Percentiles rank a stretch among this genome's conserved stretches.
These are phyloP conservation scores for Parvularia atlantis DNA, from an alignment of 78 protist species.

Conservation along the genomic window DNA sequence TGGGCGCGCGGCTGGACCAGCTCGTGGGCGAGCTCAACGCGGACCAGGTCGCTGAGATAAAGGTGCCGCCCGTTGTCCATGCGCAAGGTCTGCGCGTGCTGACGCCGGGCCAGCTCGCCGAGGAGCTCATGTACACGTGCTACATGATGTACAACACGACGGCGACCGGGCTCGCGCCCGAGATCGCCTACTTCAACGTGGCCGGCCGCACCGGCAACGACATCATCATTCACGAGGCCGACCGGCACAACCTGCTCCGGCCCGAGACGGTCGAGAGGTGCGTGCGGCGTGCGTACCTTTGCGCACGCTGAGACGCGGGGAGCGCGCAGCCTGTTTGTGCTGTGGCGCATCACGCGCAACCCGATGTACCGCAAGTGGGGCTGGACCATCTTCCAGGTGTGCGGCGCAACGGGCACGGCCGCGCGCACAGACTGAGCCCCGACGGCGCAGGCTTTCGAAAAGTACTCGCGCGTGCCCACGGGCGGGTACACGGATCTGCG, in stretches of 20 bases:
- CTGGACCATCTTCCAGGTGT: no score
- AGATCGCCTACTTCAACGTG: conserved; percentile 5
- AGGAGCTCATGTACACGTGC: conserved; percentile 32
- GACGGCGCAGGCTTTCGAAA: no score
- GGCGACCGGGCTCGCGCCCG: conserved; percentile 42
- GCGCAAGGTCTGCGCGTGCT: background rate
- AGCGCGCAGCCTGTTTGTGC: conserved; percentile 22
- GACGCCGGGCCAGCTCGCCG: conserved; percentile 4
- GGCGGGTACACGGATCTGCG: conserved; percentile 21
- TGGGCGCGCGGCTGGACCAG: background rate
- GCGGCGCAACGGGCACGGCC: background rate
- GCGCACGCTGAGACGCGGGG: conserved; percentile 38
- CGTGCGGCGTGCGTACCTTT: no score
- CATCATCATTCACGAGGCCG: background rate
- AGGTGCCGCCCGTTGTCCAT: no score
- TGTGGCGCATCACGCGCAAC: conserved; percentile 50
- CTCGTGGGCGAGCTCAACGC: background rate
- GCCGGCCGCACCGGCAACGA: conserved; percentile 5
- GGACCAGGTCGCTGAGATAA: no score
- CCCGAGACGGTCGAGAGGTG: conserved; percentile 75
- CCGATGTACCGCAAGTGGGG: conserved; percentile 46
- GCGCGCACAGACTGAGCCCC: no score
- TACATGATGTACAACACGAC: conserved; percentile 9
- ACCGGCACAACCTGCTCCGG: conserved; percentile 44
- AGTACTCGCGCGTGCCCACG: background rate